Evolutionary conservation across 2,329 filamentous ascomycete genomes (phyloP), one percentile per base, ranked within the genome.

Genomic region (Zymoseptoria brevis): DNA sequence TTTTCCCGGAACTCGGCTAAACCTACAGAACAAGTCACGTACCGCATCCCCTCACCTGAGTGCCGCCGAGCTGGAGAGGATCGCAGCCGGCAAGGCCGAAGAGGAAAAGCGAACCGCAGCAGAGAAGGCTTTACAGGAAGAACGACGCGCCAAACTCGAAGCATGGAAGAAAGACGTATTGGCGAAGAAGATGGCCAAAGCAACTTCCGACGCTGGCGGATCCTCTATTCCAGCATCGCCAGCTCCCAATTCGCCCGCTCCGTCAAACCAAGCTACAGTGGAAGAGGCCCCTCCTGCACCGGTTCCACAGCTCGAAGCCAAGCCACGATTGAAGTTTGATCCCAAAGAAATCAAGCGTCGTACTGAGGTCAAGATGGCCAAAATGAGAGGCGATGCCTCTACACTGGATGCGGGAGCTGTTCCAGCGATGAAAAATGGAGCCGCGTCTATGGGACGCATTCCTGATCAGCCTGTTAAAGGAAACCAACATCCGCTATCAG

Each of bases 81-180:
- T 62, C 26, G 59, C 60, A 8, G 30, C 54, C 8, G 50, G 56
- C 2, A 41, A 48, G 13, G 50, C 54, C 13, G 57, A 58, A 26
- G 59, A 62, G 48, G 50, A 52, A 50, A 56, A 57, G 56, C 60
- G 50, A 60, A 63, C 19, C 19, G 58, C 58, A 4, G 60, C 56
- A 26, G 57, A 60, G 13, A 85, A 85, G 68, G 80, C 83, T 71
- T 90, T 92, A 73, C 58, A 64, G 56, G 61, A 64, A 54, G 89
- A 93, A 73, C 81, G 89, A 63, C 80, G 91, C 50, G 89, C 89
- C 26, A 92, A 90, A 71, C 76, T 96, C 26, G 89, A 93, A 72
- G 89, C 89, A 59, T 96, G 91, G 92, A 96, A 96, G 76, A 88
- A 90, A 75, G 93, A 92, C 75, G 56, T 62, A 29, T 87, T 90